These are phyloP conservation scores for Daphne laureola DNA, from an alignment of 441 rosid species.

Conservation along the genomic window DNA sequence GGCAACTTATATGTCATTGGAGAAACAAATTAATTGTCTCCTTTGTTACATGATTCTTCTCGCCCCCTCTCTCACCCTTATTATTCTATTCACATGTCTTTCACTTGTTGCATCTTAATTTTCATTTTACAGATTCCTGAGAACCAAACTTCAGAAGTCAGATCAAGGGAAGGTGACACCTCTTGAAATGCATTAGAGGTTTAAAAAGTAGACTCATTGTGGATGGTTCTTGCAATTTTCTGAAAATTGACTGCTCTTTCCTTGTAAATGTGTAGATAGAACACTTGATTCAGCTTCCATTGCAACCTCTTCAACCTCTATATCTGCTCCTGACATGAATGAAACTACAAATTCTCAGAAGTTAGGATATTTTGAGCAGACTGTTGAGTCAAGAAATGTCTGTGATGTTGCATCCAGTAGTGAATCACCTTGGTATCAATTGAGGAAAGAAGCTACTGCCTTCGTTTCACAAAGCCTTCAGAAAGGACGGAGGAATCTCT, in stretches of 20 bases:
- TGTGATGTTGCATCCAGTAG: slow-evolving; percentile 53
- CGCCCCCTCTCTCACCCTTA: slow-evolving; percentile 1
- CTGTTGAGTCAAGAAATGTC: slow-evolving; percentile 41
- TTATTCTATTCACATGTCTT: slow-evolving; percentile 3
- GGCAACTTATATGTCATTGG: too few species aligned
- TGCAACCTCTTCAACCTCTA: slow-evolving; percentile 25
- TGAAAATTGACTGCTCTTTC: slow-evolving; percentile 25
- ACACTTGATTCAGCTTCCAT: slow-evolving; percentile 24
- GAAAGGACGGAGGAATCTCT: slow-evolving; percentile 89
- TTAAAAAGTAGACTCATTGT: slow-evolving; percentile 31
- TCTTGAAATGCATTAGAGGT: slow-evolving; percentile 26
- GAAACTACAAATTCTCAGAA: slow-evolving; percentile 23
- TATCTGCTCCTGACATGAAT: slow-evolving; percentile 21
- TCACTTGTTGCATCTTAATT: slow-evolving; percentile 4
- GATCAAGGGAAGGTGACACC: slow-evolving; percentile 36
- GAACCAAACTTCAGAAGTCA: slow-evolving; percentile 26
- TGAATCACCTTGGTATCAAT: slow-evolving; percentile 87
- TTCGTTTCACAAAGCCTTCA: slow-evolving; percentile 87
- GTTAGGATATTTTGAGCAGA: slow-evolving; percentile 26
- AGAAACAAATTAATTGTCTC: too few species aligned
- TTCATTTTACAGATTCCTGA: slow-evolving; percentile 26
- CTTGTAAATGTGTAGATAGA: slow-evolving; percentile 30
- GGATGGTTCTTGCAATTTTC: slow-evolving; percentile 29
- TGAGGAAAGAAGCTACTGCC: slow-evolving; percentile 83
- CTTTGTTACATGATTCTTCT: not conserved